These are phyloP conservation scores for Cercospora sesami DNA, from an alignment of 2,329 filamentous ascomycete species.

Conservation along the genomic window DNA sequence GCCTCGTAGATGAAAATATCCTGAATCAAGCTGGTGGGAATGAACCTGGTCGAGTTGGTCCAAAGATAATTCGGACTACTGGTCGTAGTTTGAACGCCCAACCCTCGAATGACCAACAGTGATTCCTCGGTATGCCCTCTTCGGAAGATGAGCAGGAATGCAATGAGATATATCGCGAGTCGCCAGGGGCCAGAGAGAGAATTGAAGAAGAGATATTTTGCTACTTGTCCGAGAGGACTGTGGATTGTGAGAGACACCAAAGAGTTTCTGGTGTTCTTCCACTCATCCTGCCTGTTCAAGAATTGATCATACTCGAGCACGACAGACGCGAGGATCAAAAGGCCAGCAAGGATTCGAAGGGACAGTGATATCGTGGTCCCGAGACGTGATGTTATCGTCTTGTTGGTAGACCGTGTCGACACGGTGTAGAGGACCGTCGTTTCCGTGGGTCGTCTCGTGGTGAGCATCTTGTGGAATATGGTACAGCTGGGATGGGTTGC, in stretches of 20 bases:
- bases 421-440: conserved; percentile 93
- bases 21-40: conserved; percentile 87
- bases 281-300: not conserved
- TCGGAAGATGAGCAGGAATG: conserved; percentile 31
- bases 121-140: conserved; percentile 65
- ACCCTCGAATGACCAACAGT: conserved; percentile 79
- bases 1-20: conserved; percentile 95
- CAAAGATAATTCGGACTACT: conserved; percentile 68
- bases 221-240: conserved; percentile 14
- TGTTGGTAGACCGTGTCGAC: conserved; percentile 67
- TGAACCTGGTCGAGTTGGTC: conserved; percentile 67
- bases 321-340: conserved; percentile 40
- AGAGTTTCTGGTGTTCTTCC: not conserved
- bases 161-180: conserved; percentile 37
- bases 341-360: conserved; percentile 47
- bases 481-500: not conserved
- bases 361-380: conserved; percentile 43
- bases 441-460: conserved; percentile 55
- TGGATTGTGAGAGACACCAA: not conserved
- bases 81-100: conserved; percentile 86
- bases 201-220: conserved; percentile 29
- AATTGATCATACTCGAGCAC: conserved; percentile 31
- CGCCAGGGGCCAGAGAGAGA: conserved; percentile 42
- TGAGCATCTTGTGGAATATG: conserved; percentile 31
- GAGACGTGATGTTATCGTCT: conserved; percentile 48